phyloP scores from a whole-genome alignment of 176 grass and related monocot species.

The Triticum urartu region DNA sequence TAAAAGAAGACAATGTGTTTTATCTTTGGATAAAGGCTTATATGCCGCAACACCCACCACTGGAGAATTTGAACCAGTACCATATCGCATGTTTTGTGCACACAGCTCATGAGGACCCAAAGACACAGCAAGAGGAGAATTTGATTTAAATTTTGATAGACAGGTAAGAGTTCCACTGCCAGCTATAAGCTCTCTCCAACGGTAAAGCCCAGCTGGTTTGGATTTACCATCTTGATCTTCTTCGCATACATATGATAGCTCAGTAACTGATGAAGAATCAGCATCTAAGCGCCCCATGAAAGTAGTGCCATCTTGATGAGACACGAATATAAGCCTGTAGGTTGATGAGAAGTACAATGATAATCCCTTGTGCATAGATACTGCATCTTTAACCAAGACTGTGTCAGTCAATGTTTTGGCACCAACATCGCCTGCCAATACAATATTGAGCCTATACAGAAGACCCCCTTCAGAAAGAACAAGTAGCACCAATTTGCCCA shows the following conservation, averaged over 20 bases:
- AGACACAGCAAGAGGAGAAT: constrained; percentile 64
- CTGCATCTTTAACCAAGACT: constrained; percentile 54
- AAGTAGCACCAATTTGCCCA: constrained; percentile 85
- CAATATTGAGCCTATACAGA: constrained; percentile 85
- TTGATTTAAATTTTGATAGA: constrained; percentile 71
- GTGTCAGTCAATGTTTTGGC: constrained; percentile 79
- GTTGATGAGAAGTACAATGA: constrained; percentile 89
- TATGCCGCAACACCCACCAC: constrained; percentile 90
- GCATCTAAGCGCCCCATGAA: constrained; percentile 79
- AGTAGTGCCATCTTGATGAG: constrained; percentile 82
- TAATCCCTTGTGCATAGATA: constrained; percentile 66
- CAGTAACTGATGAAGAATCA: constrained; percentile 60
- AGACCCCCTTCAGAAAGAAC: constrained; percentile 84
- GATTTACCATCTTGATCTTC: constrained; percentile 80
- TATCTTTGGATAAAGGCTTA: constrained; percentile 98
- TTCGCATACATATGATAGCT: constrained; percentile 77
- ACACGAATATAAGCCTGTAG: constrained; percentile 87
- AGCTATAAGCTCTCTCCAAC: constrained; percentile 88
- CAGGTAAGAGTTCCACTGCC: constrained; percentile 83
- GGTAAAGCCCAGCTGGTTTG: constrained; percentile 68
- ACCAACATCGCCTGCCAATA: constrained; percentile 77
- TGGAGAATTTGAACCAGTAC: constrained; percentile 56
- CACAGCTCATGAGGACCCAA: constrained; percentile 62
- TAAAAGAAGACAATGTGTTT: constrained; percentile 89
- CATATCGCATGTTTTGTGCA: constrained; percentile 84